Base-by-base conservation (phyloP, 2,329 filamentous ascomycete species). In the Cytospora schulzeri region DNA sequence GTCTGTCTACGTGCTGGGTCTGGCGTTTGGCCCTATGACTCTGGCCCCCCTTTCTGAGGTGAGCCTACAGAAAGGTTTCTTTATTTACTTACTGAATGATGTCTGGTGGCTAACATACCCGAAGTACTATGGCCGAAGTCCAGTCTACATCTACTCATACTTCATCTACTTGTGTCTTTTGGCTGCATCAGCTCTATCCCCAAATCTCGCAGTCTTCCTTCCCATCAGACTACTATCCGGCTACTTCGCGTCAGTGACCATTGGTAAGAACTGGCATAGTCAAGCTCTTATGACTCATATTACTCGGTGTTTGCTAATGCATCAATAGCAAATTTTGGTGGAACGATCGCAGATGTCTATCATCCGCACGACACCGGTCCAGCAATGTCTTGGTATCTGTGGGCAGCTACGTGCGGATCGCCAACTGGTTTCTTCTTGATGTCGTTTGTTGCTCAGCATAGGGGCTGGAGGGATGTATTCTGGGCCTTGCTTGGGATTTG, bases 401-500 rank as follows among this genome's bases (percentile, higher is more conserved):
- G 80, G 76, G 80, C 80, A 1, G 79, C 80, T 0, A 81, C 79
- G 0, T 76, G 76, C 19, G 80, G 79, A 0, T 78, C 76, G 17
- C 79, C 80, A 0, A 76, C 77, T 11, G 79, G 79, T 0, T 81
- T 78, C 67, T 79, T 81, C 29, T 69, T 81, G 19, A 77, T 81
- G 69, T 79, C 77, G 0, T 78, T 80, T 41, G 74, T 82, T 17
- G 79, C 79, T 4, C 73, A 81, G 50, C 70, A 74, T 35, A 71
- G 74, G 50, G 74, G 74, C 24, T 82, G 80, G 80, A 72, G 78
- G 45, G 70, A 73, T 54, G 77, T 81, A 0, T 78, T 82, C 63
- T 79, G 79, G 73, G 74, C 79, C 26, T 73, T 82, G 67, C 73
- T 82, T n/a, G 76, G 75, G 8, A 77, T 81, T 14, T 80, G 77